Base-by-base conservation (phyloP, 257 asterid genomes). In the Solanum bulbocastanum region DNA sequence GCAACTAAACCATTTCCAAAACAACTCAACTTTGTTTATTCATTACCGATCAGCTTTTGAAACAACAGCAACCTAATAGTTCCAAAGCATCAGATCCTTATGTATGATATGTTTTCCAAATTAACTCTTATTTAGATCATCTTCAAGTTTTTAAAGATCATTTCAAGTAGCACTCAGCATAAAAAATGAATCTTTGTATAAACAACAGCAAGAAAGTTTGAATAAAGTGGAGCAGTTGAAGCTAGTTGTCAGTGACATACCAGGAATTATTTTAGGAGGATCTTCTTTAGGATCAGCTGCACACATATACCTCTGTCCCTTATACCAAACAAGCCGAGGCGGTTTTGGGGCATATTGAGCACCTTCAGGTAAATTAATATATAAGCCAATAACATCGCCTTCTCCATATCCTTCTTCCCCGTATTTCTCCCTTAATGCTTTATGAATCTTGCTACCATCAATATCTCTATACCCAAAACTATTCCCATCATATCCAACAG, bases 351-450 rank as follows among this genome's bases (percentile, higher is more conserved):
- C 97, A 62, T 92, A 97, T 58, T 88, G 84, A 4, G 89, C 91
- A 83, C 99, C 99, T 27, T 92, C 95, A 3, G 98, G 99, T 92
- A 97, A 92, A 89, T 89, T 93, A 35, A 97, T 97, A 89, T 96
- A 97, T 78, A 96, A 95, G 2, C 99, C 99, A 75, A 97, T 90
- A 25, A 96, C 98, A 91, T 97, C 99, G 40, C 96, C 99, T 91
- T 97, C 95, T 44, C 92, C 93, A 83, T 97, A 97, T 39, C 99
- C 99, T 88, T 92, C 98, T 79, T 93, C 94, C 23, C 98, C 98
- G 58, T 94, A 97, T 90, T 91, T 91, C 88, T 95, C 98, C 91
- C 99, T 93, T 90, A 94, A 90, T n/a, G 98, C 99, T 92, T 96
- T 97, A 87, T 96, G 96, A 90, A 97, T 94, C 90, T 94, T 97